Conservation (phyloP, 345 rosid species). For the Eutrema heterophyllum region DNA sequence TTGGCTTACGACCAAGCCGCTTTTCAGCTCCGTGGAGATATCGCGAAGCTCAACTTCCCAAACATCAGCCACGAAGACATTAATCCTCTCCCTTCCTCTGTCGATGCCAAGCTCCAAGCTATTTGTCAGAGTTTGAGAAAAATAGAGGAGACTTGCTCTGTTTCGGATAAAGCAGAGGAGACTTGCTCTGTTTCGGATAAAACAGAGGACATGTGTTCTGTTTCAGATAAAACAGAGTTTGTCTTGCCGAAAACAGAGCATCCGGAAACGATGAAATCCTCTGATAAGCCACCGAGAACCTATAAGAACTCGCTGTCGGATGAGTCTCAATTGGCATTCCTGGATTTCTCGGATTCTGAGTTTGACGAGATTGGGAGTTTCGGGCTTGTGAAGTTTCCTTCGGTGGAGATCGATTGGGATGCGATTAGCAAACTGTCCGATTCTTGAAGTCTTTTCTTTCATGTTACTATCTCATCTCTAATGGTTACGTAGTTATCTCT, state of each 20-base stretch:
- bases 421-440: slow-evolving; percentile 37
- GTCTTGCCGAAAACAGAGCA: not conserved
- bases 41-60: slow-evolving; percentile 72
- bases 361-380: slow-evolving; percentile 36
- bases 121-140: slow-evolving; percentile 60
- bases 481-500: not conserved
- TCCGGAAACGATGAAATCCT: not conserved
- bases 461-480: too few species aligned
- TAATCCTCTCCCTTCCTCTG: slow-evolving; percentile 70
- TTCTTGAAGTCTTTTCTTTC: too few species aligned
- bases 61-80: slow-evolving; percentile 43
- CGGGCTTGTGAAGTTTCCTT: slow-evolving; percentile 52
- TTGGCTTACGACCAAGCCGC: slow-evolving; percentile 83
- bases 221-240: slow-evolving; percentile 6
- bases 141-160: too few species aligned
- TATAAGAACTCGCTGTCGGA: slow-evolving; percentile 29
- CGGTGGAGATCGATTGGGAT: slow-evolving; percentile 81
- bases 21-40: slow-evolving; percentile 68
- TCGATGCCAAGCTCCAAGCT: slow-evolving; percentile 72
- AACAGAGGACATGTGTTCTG: not conserved
- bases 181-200: not conserved
- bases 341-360: slow-evolving; percentile 39
- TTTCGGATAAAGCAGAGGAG: too few species aligned
- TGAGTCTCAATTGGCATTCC: slow-evolving; percentile 36
- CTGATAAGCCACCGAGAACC: not conserved